Percentiles rank a stretch among this genome's conserved stretches.
phyloP scores from a whole-genome alignment of 2,329 filamentous ascomycete genomes.

The Cladosporium sp. region DNA sequence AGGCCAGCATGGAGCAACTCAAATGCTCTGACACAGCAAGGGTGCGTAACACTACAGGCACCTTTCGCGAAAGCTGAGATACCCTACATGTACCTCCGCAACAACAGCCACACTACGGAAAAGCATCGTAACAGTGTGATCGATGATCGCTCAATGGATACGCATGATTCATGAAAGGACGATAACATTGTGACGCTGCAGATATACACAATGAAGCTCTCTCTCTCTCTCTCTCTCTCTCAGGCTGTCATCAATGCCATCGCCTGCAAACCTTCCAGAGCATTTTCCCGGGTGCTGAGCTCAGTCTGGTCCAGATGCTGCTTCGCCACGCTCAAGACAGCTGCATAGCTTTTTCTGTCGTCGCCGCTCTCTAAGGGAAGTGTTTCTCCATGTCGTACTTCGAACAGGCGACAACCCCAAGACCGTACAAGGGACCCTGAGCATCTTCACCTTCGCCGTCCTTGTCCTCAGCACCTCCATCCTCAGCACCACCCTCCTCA shows the following conservation, averaged over 20 bases:
- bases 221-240: neutral
- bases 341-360: neutral
- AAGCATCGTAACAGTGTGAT: neutral
- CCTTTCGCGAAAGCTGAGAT: neutral
- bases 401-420: too few species aligned
- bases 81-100: neutral
- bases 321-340: neutral
- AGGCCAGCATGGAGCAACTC: neutral
- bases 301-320: neutral
- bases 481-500: neutral
- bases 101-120: neutral
- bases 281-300: neutral
- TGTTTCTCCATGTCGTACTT: too few species aligned
- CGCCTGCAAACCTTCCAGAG: neutral
- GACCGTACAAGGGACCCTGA: too few species aligned
- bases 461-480: neutral
- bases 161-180: neutral
- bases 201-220: too few species aligned
- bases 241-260: neutral
- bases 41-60: neutral
- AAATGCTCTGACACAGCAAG: neutral
- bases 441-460: neutral
- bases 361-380: neutral
- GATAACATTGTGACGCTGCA: too few species aligned
- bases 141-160: neutral